phyloP scores from a whole-genome alignment of 129 eudicot genomes.

The Lonicera japonica region DNA sequence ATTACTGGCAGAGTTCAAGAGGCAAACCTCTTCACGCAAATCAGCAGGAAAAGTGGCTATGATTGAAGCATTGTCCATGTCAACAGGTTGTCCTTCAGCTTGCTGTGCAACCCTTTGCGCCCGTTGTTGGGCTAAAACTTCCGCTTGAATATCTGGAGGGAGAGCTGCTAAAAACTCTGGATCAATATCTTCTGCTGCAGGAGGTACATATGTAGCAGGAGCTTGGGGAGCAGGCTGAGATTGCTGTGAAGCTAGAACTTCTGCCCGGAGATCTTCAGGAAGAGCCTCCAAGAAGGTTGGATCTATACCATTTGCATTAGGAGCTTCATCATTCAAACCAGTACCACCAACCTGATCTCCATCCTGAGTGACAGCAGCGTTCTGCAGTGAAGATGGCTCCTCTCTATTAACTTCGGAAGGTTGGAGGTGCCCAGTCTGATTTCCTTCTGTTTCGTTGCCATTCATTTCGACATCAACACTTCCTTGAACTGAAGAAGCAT shows the following conservation, averaged over 20 bases:
- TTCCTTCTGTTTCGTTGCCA: slow-evolving; percentile 31
- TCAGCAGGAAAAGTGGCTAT: slow-evolving; percentile 99
- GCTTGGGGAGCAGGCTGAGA: slow-evolving; percentile 47
- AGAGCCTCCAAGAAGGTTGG: slow-evolving; percentile 97
- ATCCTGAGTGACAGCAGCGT: slow-evolving; percentile 32
- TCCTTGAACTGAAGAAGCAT: slow-evolving; percentile 27
- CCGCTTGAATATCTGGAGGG: slow-evolving; percentile 98
- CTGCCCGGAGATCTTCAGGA: slow-evolving; percentile 90
- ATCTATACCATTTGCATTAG: slow-evolving; percentile 70
- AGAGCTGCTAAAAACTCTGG: slow-evolving; percentile 99
- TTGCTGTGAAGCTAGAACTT: slow-evolving; percentile 83
- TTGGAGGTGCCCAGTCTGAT: slow-evolving; percentile 19
- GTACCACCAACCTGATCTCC: slow-evolving; percentile 44
- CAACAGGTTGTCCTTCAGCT: slow-evolving; percentile 98
- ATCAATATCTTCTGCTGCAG: slow-evolving; percentile 84
- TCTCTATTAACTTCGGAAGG: slow-evolving; percentile 37
- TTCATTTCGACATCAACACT: slow-evolving; percentile 53
- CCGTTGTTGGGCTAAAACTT: slow-evolving; percentile 95
- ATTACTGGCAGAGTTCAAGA: slow-evolving; percentile 6
- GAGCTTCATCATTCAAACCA: slow-evolving; percentile 36
- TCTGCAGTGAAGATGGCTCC: slow-evolving; percentile 36
- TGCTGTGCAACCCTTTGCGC: slow-evolving; percentile 87
- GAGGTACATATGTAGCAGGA: slow-evolving; percentile 54
- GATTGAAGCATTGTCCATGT: slow-evolving; percentile 97
- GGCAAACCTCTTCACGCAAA: slow-evolving; percentile 93